phyloP scores from a whole-genome alignment of 2,329 filamentous ascomycete genomes.

The Septoria petroselini region DNA sequence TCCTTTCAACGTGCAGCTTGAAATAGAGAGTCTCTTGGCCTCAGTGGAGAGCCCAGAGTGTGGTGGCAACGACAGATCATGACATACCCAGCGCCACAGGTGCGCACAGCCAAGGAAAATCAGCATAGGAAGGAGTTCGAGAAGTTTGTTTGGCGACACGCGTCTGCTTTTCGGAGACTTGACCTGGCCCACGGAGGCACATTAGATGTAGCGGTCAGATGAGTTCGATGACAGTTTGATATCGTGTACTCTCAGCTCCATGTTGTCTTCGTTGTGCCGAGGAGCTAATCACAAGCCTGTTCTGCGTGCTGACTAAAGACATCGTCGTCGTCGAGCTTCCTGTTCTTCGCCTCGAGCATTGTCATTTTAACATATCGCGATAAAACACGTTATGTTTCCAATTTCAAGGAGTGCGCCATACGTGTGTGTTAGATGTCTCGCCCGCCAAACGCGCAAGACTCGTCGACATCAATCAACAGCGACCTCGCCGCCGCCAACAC shows the following conservation, averaged over 20 bases:
- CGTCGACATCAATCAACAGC: conserved; percentile 21
- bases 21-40: conserved; percentile 12
- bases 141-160: conserved; percentile 6
- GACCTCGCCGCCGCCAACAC: conserved; percentile 40
- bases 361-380: background rate
- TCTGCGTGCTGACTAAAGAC: background rate
- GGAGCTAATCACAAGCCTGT: too few relatives aligned
- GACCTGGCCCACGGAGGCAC: too few relatives aligned
- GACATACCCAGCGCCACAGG: conserved; percentile 8
- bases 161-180: background rate
- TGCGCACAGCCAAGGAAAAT: background rate
- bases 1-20: conserved; percentile 8
- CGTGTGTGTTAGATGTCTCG: conserved; percentile 27
- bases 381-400: conserved; percentile 15
- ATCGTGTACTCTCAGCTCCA: background rate
- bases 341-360: background rate
- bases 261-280: background rate
- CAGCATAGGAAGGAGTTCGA: background rate
- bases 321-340: background rate
- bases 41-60: conserved; percentile 8
- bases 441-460: conserved; percentile 13
- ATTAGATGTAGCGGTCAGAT: background rate
- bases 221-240: too few relatives aligned
- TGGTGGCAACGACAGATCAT: conserved; percentile 6
- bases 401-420: conserved; percentile 18